A percentile compares a stretch with the other conserved stretches of the same genome.
Conservation (phyloP, 768 basidiomycete species). For the Roridomyces roridus region DNA sequence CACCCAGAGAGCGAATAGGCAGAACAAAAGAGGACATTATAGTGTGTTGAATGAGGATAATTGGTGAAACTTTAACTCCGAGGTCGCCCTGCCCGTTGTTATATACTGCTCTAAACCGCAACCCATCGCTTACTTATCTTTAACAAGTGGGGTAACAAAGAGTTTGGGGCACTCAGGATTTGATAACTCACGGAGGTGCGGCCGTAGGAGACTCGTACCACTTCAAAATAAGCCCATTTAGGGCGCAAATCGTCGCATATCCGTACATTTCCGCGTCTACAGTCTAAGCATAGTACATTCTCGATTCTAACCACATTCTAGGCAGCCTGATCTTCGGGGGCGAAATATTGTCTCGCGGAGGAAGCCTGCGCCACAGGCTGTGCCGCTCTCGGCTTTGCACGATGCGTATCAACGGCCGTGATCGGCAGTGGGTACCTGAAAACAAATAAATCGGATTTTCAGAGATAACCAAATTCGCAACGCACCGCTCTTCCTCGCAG, state of each 20-base stretch:
- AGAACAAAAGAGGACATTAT: not conserved
- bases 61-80: not conserved
- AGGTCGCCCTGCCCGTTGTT: too few species aligned
- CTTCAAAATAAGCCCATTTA: constrained; percentile 9
- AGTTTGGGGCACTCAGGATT: constrained; percentile 16
- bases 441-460: constrained; percentile 6
- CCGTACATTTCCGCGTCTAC: not conserved
- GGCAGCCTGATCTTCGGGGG: constrained; percentile 24
- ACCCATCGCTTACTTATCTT: too few species aligned
- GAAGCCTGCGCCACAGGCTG: constrained; percentile 39
- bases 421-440: constrained; percentile 88
- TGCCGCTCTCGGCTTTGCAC: constrained; percentile 61
- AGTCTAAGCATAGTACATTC: constrained; percentile 8
- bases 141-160: constrained; percentile 8
- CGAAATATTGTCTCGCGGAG: constrained; percentile 52
- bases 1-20: constrained; percentile 18
- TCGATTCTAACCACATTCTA: constrained; percentile 3
- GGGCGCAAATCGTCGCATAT: not conserved
- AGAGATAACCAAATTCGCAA: not conserved
- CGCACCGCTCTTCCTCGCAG: constrained; percentile 93
- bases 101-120: not conserved
- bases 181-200: too few species aligned
- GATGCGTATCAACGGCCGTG: constrained; percentile 92
- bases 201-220: constrained; percentile 4
- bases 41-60: not conserved